Evolutionary conservation across 2,329 filamentous ascomycete genomes (phyloP).

Genomic region (Ceratocystis destructans): DNA sequence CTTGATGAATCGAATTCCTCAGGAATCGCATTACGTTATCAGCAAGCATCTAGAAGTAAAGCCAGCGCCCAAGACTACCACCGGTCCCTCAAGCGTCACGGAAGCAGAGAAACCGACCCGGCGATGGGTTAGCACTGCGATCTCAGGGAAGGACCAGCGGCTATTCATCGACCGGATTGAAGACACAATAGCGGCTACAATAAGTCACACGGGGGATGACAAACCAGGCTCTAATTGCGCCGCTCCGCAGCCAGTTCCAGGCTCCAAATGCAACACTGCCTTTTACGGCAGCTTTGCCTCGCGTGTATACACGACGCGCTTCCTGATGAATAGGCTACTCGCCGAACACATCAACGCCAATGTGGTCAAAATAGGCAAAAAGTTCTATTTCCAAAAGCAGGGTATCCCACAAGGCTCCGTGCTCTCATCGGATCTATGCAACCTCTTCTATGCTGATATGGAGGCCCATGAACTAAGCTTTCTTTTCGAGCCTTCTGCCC

Average conservation of each 20-base stretch:
- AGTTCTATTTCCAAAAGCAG: slow-evolving; percentile 70
- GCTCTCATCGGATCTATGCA: slow-evolving; percentile 75
- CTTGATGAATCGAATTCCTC: slow-evolving; percentile 46
- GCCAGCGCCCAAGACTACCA: slow-evolving; percentile 28
- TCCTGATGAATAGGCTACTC: slow-evolving; percentile 53
- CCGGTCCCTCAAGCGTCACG: slow-evolving; percentile 14
- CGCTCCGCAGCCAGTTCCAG: neutral
- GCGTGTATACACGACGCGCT: slow-evolving; percentile 39
- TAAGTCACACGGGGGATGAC: too few relatives aligned
- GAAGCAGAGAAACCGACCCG: slow-evolving; percentile 29
- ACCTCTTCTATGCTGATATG: slow-evolving; percentile 87
- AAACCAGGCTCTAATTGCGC: slow-evolving; percentile 19
- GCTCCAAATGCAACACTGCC: slow-evolving; percentile 50
- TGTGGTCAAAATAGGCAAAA: slow-evolving; percentile 76
- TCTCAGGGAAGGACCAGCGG: slow-evolving; percentile 29
- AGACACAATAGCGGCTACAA: neutral
- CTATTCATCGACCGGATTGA: slow-evolving; percentile 36
- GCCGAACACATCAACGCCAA: slow-evolving; percentile 71
- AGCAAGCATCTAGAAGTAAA: slow-evolving; percentile 62
- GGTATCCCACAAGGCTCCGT: slow-evolving; percentile 93
- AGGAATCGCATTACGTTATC: slow-evolving; percentile 52
- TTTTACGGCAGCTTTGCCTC: slow-evolving; percentile 59
- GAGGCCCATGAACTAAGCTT: slow-evolving; percentile 59
- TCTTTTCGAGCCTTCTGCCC: slow-evolving; percentile 27
- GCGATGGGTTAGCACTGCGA: slow-evolving; percentile 42